Conservation (phyloP, 202 grass and related monocot genomes). For the Carex arenaria region DNA sequence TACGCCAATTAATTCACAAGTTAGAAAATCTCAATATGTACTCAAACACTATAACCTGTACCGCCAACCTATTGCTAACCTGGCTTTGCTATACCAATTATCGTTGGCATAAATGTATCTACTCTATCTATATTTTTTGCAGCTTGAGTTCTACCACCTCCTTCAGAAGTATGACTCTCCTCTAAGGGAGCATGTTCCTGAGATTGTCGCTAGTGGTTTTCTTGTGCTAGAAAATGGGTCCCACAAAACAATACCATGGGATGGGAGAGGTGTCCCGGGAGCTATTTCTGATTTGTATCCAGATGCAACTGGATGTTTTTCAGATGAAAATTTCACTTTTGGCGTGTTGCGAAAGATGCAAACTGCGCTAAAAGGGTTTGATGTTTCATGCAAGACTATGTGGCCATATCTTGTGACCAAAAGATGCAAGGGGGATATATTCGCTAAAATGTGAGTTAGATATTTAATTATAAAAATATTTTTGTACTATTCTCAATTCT, state of each 20-base stretch:
- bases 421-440: conserved; percentile 92
- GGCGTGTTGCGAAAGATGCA: conserved; percentile 82
- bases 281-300: conserved; percentile 36
- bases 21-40: conserved; percentile 9
- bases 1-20: background rate
- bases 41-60: background rate
- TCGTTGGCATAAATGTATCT: conserved; percentile 21
- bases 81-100: conserved; percentile 1
- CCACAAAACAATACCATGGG: conserved; percentile 68
- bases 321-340: conserved; percentile 58
- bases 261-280: conserved; percentile 76
- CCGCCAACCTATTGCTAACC: background rate
- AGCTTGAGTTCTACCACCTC: conserved; percentile 91
- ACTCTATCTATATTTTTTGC: conserved; percentile 24
- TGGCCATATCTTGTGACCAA: conserved; percentile 94
- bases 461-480: conserved; percentile 14
- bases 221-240: conserved; percentile 50
- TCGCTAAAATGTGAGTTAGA: conserved; percentile 73
- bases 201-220: conserved; percentile 89
- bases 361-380: conserved; percentile 36
- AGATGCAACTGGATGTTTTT: conserved; percentile 36
- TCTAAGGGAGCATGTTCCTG: conserved; percentile 73
- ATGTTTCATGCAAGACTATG: conserved; percentile 38
- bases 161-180: conserved; percentile 51
- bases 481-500: background rate